These are phyloP conservation scores for Xylaria sp. DNA, from an alignment of 2,329 filamentous ascomycete genomes.

Conservation along the genomic window DNA sequence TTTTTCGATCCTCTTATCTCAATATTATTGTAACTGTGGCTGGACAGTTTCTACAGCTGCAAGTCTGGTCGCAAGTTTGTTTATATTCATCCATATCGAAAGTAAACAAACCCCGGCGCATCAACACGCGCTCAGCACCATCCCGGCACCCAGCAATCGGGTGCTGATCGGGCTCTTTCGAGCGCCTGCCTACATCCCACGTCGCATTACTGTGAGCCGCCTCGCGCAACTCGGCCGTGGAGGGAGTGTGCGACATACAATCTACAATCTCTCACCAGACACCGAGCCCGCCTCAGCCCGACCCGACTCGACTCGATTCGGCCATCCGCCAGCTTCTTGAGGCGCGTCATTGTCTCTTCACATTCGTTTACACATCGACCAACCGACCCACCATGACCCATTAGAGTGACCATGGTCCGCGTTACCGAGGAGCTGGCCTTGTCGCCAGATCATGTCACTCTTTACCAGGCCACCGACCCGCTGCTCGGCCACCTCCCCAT, in stretches of 20 bases:
- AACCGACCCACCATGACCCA: slow-evolving; percentile 53
- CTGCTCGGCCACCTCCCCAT: slow-evolving; percentile 83
- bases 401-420: slow-evolving; percentile 78
- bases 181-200: slow-evolving; percentile 18
- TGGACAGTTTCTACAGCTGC: slow-evolving; percentile 6
- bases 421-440: slow-evolving; percentile 82
- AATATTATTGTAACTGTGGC: not conserved
- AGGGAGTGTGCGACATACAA: slow-evolving; percentile 29
- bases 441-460: slow-evolving; percentile 81
- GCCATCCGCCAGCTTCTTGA: slow-evolving; percentile 27
- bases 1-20: slow-evolving; percentile 17
- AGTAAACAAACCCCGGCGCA: slow-evolving; percentile 39
- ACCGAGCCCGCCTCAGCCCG: slow-evolving; percentile 9
- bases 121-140: slow-evolving; percentile 12
- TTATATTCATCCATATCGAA: slow-evolving; percentile 30
- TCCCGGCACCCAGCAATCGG: not conserved
- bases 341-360: slow-evolving; percentile 29
- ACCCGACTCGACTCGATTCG: slow-evolving; percentile 1
- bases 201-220: slow-evolving; percentile 31
- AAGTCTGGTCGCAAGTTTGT: slow-evolving; percentile 25
- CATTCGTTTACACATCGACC: slow-evolving; percentile 36
- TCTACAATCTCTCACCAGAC: slow-evolving; percentile 5
- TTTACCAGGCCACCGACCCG: slow-evolving; percentile 90
- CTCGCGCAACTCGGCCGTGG: slow-evolving; percentile 37
- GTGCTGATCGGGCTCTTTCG: slow-evolving; percentile 16